Evolutionary conservation across 2,329 filamentous ascomycete genomes (phyloP).

Genomic region (Cladosporium phlei): DNA sequence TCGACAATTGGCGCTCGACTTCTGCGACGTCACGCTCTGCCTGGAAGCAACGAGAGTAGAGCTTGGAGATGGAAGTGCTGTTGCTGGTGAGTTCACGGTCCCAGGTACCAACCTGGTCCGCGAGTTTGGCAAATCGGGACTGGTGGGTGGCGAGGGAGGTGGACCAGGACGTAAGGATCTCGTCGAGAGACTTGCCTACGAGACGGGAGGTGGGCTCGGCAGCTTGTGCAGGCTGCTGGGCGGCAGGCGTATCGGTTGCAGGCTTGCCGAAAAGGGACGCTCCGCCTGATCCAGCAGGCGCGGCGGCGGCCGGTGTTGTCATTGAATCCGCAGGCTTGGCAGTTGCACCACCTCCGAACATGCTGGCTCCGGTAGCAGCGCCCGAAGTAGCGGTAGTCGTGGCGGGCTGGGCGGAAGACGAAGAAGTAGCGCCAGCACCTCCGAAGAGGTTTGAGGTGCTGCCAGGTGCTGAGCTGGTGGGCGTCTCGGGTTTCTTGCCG

Average conservation of each 20-base stretch:
- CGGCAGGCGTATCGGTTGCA: conserved; percentile 8
- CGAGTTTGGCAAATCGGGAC: conserved; percentile 90
- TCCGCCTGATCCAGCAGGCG: conserved; percentile 12
- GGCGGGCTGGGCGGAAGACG: conserved; percentile 8
- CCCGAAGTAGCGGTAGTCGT: conserved; percentile 15
- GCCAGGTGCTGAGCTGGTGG: conserved; percentile 23
- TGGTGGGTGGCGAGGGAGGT: conserved; percentile 93
- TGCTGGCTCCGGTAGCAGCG: conserved; percentile 10
- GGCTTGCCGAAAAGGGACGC: conserved; percentile 10
- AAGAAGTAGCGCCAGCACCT: conserved; percentile 1
- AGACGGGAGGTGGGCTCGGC: conserved; percentile 70
- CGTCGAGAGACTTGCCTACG: conserved; percentile 98
- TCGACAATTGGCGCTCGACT: conserved; percentile 83
- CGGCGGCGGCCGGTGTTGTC: conserved; percentile 11
- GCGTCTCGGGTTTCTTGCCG: conserved; percentile 19
- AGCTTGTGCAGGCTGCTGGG: conserved; percentile 5
- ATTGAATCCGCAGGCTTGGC: conserved; percentile 9
- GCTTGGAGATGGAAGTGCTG: conserved; percentile 86
- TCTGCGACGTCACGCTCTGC: conserved; percentile 89
- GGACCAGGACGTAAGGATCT: conserved; percentile 96
- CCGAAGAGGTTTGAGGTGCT: conserved; percentile 12
- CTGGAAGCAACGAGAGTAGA: conserved; percentile 88
- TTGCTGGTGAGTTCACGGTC: conserved; percentile 91
- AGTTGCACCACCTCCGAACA: conserved; percentile 14
- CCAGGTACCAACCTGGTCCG: conserved; percentile 81